Conservation (phyloP, 495 filamentous ascomycete genomes). For the Annulohypoxylon bovei region DNA sequence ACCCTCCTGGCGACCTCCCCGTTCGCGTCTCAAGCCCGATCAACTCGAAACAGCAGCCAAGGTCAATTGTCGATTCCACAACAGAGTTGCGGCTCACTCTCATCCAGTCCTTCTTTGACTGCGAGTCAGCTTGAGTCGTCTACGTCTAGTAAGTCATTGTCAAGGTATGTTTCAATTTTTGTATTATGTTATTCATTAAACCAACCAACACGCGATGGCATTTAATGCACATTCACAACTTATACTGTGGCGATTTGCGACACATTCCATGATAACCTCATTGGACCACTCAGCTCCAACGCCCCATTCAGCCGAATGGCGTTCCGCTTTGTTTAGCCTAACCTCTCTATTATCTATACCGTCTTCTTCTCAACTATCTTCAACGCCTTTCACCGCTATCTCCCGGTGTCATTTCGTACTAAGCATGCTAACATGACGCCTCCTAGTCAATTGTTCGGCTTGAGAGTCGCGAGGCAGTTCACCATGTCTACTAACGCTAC, state of each 20-base stretch:
- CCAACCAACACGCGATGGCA: constrained; percentile 7
- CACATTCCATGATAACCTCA: constrained; percentile 45
- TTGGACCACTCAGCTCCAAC: constrained; percentile 30
- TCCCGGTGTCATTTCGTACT: constrained; percentile 39
- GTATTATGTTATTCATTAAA: constrained; percentile 10
- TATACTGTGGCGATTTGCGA: constrained; percentile 37
- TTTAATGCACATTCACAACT: constrained; percentile 28
- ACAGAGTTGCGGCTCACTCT: constrained; percentile 22
- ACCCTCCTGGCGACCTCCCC: constrained; percentile 23
- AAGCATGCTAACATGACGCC: constrained; percentile 57
- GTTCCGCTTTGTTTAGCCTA: constrained; percentile 29
- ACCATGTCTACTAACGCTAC: constrained; percentile 58
- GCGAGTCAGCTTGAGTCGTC: constrained; percentile 22
- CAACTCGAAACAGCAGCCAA: constrained; percentile 42
- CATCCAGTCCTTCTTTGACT: constrained; percentile 36
- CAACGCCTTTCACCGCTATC: constrained; percentile 20
- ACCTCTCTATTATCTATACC: constrained; percentile 1
- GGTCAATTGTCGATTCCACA: constrained; percentile 27
- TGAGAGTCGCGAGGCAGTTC: constrained; percentile 50
- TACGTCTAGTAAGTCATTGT: constrained; percentile 11
- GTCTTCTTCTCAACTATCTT: constrained; percentile 9
- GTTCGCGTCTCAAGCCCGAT: constrained; percentile 40
- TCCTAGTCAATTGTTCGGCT: constrained; percentile 48
- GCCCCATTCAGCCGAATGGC: constrained; percentile 35
- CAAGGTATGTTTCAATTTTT: constrained; percentile 23